Evolutionary conservation across 306 rosid species (phyloP).

Genomic region (Boehmeria nivea): DNA sequence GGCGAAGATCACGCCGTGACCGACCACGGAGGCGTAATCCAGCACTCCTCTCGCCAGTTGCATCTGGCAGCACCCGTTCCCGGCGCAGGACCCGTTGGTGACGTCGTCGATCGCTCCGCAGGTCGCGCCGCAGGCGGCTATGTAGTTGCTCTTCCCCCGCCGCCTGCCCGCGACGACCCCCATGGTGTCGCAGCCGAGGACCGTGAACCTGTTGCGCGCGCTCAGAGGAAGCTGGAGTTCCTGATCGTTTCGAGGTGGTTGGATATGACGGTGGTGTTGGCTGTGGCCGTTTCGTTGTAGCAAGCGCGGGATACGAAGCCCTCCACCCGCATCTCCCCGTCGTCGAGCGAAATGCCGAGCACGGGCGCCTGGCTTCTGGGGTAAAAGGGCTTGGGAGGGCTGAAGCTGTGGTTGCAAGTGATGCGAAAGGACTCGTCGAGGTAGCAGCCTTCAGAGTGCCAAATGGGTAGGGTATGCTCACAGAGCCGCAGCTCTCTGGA

Average conservation of each 20-base stretch:
- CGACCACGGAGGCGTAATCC: too few relatives aligned
- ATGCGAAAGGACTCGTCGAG: background rate
- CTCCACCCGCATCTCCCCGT: conserved; percentile 23
- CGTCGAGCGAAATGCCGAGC: conserved; percentile 8
- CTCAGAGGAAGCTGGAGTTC: background rate
- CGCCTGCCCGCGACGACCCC: background rate
- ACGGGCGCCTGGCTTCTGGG: background rate
- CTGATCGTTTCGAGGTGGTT: background rate
- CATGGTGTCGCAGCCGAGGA: background rate
- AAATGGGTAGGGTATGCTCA: conserved; percentile 18
- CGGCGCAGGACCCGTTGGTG: background rate
- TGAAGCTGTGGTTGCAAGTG: too few relatives aligned
- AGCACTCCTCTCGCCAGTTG: background rate
- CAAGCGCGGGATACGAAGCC: background rate
- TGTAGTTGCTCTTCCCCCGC: background rate
- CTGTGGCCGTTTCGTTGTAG: background rate
- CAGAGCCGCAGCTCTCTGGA: conserved; percentile 12
- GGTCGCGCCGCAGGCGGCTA: background rate
- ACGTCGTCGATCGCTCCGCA: background rate
- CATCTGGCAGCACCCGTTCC: conserved; percentile 2
- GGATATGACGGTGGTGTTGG: background rate
- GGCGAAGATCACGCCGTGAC: too few relatives aligned
- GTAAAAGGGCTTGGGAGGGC: too few relatives aligned
- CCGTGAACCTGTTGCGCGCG: background rate
- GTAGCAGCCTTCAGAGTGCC: conserved; percentile 11